Evolutionary conservation across 805 yeast genomes (phyloP).

Genomic region (Peterozyma toletana): DNA sequence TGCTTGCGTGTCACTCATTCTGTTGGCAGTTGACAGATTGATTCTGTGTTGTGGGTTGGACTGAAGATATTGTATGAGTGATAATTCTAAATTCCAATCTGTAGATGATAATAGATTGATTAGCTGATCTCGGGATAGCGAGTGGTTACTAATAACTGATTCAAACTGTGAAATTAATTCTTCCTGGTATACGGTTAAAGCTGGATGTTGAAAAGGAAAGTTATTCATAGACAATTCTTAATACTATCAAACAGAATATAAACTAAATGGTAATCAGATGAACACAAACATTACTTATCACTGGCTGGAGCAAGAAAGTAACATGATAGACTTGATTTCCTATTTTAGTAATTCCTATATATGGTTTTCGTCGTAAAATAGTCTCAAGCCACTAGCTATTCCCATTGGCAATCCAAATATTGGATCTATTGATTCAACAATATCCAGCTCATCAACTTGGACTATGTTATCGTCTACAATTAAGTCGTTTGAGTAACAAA

Average conservation of each 20-base stretch:
- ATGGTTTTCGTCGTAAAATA: conserved; percentile 8
- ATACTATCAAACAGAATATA: too few species aligned
- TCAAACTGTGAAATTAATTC: conserved; percentile 1
- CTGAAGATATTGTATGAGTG: conserved; percentile 16
- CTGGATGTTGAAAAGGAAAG: too few species aligned
- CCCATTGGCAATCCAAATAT: conserved; percentile 50
- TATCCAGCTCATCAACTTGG: conserved; percentile 12
- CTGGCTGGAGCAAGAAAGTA: too few species aligned
- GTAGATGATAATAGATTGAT: conserved; percentile 12
- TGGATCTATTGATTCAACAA: conserved; percentile 38
- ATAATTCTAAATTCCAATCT: conserved; percentile 20
- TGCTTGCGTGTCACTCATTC: too few species aligned
- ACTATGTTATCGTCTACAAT: conserved; percentile 13
- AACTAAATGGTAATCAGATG: too few species aligned
- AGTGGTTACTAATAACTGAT: background rate
- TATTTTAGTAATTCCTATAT: background rate
- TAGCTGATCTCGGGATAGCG: conserved; percentile 11
- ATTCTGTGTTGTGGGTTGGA: conserved; percentile 11
- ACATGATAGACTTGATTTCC: too few species aligned
- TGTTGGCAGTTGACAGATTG: too few species aligned
- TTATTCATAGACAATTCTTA: too few species aligned
- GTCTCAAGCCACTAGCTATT: conserved; percentile 20
- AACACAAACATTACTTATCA: too few species aligned
- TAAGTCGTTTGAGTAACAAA: conserved; percentile 18
- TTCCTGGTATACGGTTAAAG: conserved; percentile 1